Percentiles rank a stretch among this genome's conserved stretches.
Conservation (phyloP, 1,284 basidiomycete species). For the Malassezia equina region DNA sequence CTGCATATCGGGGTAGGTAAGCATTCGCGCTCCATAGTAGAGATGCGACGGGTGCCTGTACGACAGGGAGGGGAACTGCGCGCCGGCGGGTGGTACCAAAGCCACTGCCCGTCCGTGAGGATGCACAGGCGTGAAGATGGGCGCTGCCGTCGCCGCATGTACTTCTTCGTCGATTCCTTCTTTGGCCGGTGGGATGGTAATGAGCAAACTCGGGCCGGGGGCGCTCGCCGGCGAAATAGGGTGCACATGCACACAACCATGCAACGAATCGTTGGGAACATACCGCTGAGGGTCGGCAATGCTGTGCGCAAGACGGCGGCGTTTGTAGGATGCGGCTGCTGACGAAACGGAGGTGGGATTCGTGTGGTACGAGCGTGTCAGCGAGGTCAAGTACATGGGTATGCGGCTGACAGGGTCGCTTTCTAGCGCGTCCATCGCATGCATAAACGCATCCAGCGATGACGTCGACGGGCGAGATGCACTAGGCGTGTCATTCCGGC, state of each 20-base stretch:
- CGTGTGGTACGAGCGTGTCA: slow-evolving; percentile 21
- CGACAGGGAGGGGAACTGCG: slow-evolving; percentile 28
- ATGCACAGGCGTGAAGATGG: slow-evolving; percentile 32
- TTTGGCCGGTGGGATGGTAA: slow-evolving; percentile 29
- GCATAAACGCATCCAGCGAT: slow-evolving; percentile 30
- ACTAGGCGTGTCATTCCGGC: background rate
- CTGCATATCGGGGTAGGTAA: slow-evolving; percentile 26
- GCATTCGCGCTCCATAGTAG: slow-evolving; percentile 27
- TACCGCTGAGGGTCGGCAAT: slow-evolving; percentile 35
- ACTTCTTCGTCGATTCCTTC: slow-evolving; percentile 25
- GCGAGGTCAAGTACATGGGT: slow-evolving; percentile 29
- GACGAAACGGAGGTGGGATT: slow-evolving; percentile 8
- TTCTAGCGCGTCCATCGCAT: slow-evolving; percentile 28
- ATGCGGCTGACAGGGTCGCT: slow-evolving; percentile 23
- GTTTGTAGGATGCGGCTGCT: slow-evolving; percentile 22
- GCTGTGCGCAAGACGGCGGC: slow-evolving; percentile 30
- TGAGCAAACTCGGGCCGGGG: slow-evolving; percentile 36
- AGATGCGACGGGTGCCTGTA: slow-evolving; percentile 34
- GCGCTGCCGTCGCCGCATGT: slow-evolving; percentile 23
- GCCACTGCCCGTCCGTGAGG: slow-evolving; percentile 37
- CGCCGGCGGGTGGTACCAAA: slow-evolving; percentile 27
- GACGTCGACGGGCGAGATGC: slow-evolving; percentile 14
- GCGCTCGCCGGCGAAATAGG: slow-evolving; percentile 28
- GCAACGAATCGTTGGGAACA: slow-evolving; percentile 35
- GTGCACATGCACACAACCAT: slow-evolving; percentile 29